These are phyloP conservation scores for Leishmania lainsoni DNA, from an alignment of 208 protist genomes.

Conservation along the genomic window DNA sequence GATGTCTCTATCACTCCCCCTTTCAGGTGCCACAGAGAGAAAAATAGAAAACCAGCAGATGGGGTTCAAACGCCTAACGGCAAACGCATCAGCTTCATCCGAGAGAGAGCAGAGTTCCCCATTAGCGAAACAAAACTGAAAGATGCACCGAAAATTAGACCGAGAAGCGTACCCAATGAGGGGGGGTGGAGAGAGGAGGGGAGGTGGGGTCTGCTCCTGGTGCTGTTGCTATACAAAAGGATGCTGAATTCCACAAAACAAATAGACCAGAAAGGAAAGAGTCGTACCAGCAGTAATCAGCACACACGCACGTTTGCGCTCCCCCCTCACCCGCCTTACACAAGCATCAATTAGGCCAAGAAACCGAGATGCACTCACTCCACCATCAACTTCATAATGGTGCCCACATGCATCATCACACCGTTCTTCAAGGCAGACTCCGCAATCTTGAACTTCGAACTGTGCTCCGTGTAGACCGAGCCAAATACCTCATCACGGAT, in stretches of 20 bases:
- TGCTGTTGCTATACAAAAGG: neutral
- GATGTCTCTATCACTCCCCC: neutral
- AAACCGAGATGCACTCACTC: neutral
- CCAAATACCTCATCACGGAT: conserved; percentile 24
- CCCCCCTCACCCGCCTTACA: neutral
- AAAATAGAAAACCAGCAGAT: neutral
- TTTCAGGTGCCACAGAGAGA: neutral
- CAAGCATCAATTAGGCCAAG: neutral
- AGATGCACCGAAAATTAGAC: neutral
- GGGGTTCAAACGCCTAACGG: neutral
- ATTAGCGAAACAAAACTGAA: neutral
- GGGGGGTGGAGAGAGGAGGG: neutral
- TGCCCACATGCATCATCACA: conserved; percentile 47
- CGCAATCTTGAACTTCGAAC: conserved; percentile 40
- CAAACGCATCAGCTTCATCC: neutral
- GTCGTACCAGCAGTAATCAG: neutral
- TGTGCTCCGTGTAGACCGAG: conserved; percentile 36
- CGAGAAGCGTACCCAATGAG: neutral
- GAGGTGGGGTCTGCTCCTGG: neutral
- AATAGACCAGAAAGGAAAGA: too few species aligned
- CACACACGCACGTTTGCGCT: neutral
- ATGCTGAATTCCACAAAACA: neutral
- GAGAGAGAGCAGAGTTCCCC: neutral
- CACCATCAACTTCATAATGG: conserved; percentile 34
- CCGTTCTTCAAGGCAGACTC: conserved; percentile 44